phyloP scores from a whole-genome alignment of 352 stramenopile species.

The Phytophthora constricta region DNA sequence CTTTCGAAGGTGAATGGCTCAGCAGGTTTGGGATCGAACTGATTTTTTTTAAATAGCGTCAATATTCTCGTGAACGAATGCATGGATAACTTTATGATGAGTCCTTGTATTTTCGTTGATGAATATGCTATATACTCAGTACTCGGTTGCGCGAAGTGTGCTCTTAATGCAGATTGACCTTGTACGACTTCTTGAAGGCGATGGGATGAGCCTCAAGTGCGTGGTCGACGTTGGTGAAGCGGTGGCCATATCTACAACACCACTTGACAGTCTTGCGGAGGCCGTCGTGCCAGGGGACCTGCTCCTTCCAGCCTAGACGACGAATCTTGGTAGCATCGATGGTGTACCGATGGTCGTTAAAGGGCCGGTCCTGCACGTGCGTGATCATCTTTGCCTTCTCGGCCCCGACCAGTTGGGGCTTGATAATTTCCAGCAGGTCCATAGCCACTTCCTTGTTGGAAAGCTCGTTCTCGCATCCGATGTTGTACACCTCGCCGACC shows the following conservation, averaged over 20 bases:
- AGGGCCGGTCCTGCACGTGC: slow-evolving; percentile 93
- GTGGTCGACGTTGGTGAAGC: slow-evolving; percentile 88
- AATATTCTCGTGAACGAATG: no score
- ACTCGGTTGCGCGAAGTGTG: not conserved
- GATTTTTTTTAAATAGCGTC: no score
- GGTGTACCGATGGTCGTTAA: slow-evolving; percentile 98
- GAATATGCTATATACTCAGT: slow-evolving; percentile 8
- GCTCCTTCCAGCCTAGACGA: slow-evolving; percentile 93
- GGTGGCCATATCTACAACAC: slow-evolving; percentile 77
- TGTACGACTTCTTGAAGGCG: slow-evolving; percentile 80
- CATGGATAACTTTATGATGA: no score
- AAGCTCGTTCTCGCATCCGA: slow-evolving; percentile 86
- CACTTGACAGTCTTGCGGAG: slow-evolving; percentile 92
- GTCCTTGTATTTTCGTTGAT: slow-evolving; percentile 18
- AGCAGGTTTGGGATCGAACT: no score
- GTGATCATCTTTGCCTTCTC: slow-evolving; percentile 65
- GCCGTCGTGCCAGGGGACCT: slow-evolving; percentile 93
- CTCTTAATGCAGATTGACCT: slow-evolving; percentile 34
- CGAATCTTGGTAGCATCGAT: slow-evolving; percentile 94
- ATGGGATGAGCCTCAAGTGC: slow-evolving; percentile 81
- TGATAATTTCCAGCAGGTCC: slow-evolving; percentile 82
- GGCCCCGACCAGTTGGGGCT: slow-evolving; percentile 41
- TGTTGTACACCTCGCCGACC: slow-evolving; percentile 97
- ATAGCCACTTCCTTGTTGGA: slow-evolving; percentile 87
- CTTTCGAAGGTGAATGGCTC: no score